Evolutionary conservation across 2,329 filamentous ascomycete genomes (phyloP).

Genomic region (Clonostachys chloroleuca): DNA sequence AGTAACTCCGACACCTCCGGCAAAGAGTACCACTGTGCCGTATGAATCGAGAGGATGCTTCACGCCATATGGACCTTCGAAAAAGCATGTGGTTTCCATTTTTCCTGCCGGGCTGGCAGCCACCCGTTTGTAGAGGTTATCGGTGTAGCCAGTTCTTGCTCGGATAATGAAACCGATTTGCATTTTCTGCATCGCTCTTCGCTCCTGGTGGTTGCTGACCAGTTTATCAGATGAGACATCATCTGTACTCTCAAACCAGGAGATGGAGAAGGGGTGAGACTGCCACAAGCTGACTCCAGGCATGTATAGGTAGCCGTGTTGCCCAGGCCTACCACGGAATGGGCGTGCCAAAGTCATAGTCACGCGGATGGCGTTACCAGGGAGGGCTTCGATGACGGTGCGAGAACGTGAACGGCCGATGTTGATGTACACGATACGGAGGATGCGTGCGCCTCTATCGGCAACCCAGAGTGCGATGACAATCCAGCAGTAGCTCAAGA

Average conservation of each 20-base stretch:
- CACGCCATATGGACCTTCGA: conserved; percentile 76
- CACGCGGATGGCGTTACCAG: conserved; percentile 69
- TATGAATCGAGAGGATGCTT: conserved; percentile 69
- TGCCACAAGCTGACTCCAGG: conserved; percentile 68
- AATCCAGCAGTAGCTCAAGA: conserved; percentile 51
- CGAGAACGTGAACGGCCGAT: conserved; percentile 61
- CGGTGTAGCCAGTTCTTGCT: conserved; percentile 70
- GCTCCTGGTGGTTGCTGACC: conserved; percentile 54
- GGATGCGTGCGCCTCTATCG: conserved; percentile 58
- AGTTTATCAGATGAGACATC: conserved; percentile 46
- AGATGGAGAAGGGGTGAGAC: conserved; percentile 75
- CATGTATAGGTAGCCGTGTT: conserved; percentile 78
- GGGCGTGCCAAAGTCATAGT: conserved; percentile 71
- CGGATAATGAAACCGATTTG: conserved; percentile 70
- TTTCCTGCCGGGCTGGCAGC: conserved; percentile 54
- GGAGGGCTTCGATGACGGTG: conserved; percentile 69
- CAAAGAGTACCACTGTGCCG: conserved; percentile 74
- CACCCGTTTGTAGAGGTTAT: conserved; percentile 64
- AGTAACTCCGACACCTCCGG: conserved; percentile 76
- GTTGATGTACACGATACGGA: conserved; percentile 61
- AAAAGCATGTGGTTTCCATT: conserved; percentile 59
- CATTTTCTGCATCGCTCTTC: conserved; percentile 56
- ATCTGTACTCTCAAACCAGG: conserved; percentile 68
- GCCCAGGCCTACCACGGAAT: conserved; percentile 71
- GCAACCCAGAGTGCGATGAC: conserved; percentile 63